phyloP scores from a whole-genome alignment of 305 asterid species.

The Rubia tinctorum region DNA sequence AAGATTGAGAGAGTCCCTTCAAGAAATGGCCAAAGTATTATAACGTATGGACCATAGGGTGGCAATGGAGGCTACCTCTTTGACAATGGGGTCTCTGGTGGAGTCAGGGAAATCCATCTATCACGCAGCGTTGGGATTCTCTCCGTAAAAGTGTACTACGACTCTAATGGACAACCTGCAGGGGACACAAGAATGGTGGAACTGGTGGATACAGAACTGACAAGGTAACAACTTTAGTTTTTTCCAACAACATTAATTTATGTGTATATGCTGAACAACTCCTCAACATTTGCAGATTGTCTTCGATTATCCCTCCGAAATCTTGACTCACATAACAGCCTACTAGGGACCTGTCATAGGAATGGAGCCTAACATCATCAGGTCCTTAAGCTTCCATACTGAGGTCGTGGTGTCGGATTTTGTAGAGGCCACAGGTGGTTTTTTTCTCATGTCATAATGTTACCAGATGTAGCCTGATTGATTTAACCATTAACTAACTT shows the following conservation, averaged over 20 bases:
- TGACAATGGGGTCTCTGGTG: slow-evolving; percentile 76
- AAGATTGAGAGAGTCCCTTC: slow-evolving; percentile 42
- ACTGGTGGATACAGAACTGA: slow-evolving; percentile 58
- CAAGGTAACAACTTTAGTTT: slow-evolving; percentile 34
- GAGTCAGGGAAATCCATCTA: slow-evolving; percentile 53
- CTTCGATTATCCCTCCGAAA: slow-evolving; percentile 66
- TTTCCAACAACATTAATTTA: neutral
- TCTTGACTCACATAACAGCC: slow-evolving; percentile 71
- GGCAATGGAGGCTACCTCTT: slow-evolving; percentile 68
- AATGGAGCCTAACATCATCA: slow-evolving; percentile 70
- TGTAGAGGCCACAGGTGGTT: too few relatives aligned
- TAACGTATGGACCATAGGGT: slow-evolving; percentile 73
- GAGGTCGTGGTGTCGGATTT: too few relatives aligned
- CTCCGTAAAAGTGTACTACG: slow-evolving; percentile 60
- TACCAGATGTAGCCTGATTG: too few relatives aligned
- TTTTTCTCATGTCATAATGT: too few relatives aligned
- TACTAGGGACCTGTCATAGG: slow-evolving; percentile 53
- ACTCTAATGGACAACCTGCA: slow-evolving; percentile 43
- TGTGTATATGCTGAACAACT: neutral
- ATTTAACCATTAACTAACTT: too few relatives aligned
- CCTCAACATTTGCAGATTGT: slow-evolving; percentile 37
- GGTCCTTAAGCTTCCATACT: slow-evolving; percentile 72
- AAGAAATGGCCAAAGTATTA: slow-evolving; percentile 32
- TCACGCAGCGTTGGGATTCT: slow-evolving; percentile 58
- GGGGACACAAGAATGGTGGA: slow-evolving; percentile 83